These are phyloP conservation scores for Handroanthus guayacan DNA, from an alignment of 257 asterid species.

Conservation along the genomic window DNA sequence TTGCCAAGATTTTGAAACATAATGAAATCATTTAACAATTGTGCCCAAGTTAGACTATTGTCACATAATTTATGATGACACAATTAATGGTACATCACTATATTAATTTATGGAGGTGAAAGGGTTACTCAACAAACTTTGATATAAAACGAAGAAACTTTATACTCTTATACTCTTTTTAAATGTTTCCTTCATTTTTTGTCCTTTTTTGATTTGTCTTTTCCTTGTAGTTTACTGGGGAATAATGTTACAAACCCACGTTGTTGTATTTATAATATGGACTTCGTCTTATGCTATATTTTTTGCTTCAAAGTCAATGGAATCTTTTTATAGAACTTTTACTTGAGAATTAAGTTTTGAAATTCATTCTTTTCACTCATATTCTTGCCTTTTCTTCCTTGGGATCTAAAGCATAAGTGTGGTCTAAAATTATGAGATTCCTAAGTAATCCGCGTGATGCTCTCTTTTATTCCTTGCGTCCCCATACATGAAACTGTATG, in stretches of 20 bases:
- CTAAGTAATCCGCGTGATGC: constrained; percentile 22
- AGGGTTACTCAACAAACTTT: no score
- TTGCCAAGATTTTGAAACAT: no score
- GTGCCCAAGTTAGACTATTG: no score
- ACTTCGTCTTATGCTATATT: not conserved
- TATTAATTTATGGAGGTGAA: no score
- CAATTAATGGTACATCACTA: no score
- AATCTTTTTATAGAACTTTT: constrained; percentile 35
- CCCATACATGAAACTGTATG: constrained; percentile 7
- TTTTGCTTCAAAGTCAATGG: constrained; percentile 30
- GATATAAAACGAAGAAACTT: no score
- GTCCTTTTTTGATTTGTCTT: not conserved
- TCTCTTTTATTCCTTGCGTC: constrained; percentile 38
- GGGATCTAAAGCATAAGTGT: constrained; percentile 45
- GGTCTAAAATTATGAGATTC: constrained; percentile 6
- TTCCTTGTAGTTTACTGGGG: not conserved
- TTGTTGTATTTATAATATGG: constrained; percentile 25
- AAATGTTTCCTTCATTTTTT: constrained; percentile 46
- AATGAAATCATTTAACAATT: no score
- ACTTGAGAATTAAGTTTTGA: constrained; percentile 43
- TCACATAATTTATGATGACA: no score
- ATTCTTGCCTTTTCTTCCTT: constrained; percentile 49
- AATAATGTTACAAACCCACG: constrained; percentile 6
- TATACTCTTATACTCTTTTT: no score
- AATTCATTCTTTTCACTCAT: constrained; percentile 30